phyloP scores from a whole-genome alignment of 2,329 filamentous ascomycete species.

The Alternaria ventricosa region DNA sequence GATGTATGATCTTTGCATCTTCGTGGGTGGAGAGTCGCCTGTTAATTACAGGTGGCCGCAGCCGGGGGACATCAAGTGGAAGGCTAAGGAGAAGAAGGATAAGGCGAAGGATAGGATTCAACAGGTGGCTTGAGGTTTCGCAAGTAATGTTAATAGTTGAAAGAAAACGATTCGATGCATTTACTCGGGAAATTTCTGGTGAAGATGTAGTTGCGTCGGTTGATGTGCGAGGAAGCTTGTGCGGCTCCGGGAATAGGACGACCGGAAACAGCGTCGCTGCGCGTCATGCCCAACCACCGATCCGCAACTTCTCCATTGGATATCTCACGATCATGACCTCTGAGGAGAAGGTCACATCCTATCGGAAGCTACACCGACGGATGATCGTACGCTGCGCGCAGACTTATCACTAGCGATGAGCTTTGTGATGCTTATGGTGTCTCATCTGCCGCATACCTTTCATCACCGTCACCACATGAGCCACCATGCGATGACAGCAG shows the following conservation, averaged over 20 bases:
- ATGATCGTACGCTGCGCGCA: neutral
- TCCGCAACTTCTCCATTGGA: neutral
- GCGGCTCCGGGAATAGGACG: neutral
- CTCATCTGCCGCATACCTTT: neutral
- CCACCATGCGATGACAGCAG: neutral
- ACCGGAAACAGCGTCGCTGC: neutral
- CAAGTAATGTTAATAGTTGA: neutral
- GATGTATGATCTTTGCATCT: slow-evolving; percentile 41
- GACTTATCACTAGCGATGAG: neutral
- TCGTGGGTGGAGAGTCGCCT: slow-evolving; percentile 39
- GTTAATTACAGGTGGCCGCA: slow-evolving; percentile 41
- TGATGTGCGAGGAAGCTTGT: neutral
- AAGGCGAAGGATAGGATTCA: slow-evolving; percentile 24
- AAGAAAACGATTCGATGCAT: neutral
- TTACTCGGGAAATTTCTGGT: neutral
- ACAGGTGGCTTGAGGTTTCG: slow-evolving; percentile 4
- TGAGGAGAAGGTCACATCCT: neutral
- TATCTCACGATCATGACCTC: neutral
- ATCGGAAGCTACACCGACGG: neutral
- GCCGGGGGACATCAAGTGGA: slow-evolving; percentile 32
- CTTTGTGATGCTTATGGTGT: neutral
- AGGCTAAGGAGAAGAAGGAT: slow-evolving; percentile 17
- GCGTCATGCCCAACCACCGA: neutral
- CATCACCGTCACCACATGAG: neutral
- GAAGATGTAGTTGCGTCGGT: neutral